Evolutionary conservation across 306 rosid genomes (phyloP).

Genomic region (Gleditsia sinensis): DNA sequence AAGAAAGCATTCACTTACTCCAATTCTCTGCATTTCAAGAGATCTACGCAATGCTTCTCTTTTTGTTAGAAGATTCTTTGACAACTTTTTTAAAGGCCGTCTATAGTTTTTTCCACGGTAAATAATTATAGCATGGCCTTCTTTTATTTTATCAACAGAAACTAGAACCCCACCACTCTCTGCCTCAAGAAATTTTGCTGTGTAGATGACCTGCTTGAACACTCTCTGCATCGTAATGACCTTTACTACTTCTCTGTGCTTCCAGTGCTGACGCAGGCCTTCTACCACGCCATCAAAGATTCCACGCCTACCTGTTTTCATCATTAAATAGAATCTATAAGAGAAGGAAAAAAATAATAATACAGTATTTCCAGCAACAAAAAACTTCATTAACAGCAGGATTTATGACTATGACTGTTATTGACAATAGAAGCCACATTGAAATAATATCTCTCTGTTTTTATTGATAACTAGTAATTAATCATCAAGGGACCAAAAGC

Average conservation of each 20-base stretch:
- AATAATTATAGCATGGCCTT: conserved; percentile 75
- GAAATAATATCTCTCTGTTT: neutral
- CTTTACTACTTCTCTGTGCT: conserved; percentile 86
- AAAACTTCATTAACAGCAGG: neutral
- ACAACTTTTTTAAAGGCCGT: conserved; percentile 45
- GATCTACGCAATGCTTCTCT: conserved; percentile 74
- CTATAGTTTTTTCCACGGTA: conserved; percentile 88
- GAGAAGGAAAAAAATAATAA: conserved; percentile 8
- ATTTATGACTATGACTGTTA: neutral
- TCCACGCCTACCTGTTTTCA: conserved; percentile 80
- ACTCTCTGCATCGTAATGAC: conserved; percentile 80
- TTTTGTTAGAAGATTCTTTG: conserved; percentile 67
- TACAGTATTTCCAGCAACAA: neutral
- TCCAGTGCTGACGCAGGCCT: conserved; percentile 89
- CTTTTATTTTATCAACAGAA: conserved; percentile 76
- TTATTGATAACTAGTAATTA: too few relatives aligned
- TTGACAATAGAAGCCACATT: neutral
- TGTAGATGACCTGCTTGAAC: conserved; percentile 55
- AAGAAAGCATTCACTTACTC: conserved; percentile 57
- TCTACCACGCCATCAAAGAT: conserved; percentile 82
- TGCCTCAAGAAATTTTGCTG: conserved; percentile 67
- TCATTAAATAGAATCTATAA: conserved; percentile 17
- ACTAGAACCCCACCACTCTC: conserved; percentile 85
- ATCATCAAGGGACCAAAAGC: neutral
- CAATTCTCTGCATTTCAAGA: conserved; percentile 81